Conservation (phyloP, 306 rosid species). For the Vigna nakashimae region DNA sequence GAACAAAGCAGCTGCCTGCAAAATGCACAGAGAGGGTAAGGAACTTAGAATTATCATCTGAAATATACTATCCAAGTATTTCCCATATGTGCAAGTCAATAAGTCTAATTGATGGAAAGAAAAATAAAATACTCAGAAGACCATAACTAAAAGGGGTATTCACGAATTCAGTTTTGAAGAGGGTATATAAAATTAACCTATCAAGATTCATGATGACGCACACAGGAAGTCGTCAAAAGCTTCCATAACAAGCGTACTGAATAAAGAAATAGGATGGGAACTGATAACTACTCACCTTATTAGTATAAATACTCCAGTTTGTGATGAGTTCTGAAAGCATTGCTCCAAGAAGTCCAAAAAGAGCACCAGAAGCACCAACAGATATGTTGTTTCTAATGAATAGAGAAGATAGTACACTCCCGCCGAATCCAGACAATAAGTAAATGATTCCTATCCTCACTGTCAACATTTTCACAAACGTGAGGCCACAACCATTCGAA, state of each 20-base stretch:
- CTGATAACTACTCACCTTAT: conserved; percentile 60
- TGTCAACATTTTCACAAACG: conserved; percentile 55
- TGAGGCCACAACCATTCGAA: conserved; percentile 24
- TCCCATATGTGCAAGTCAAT: neutral
- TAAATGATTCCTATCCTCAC: conserved; percentile 78
- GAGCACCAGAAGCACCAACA: conserved; percentile 95
- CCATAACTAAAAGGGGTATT: neutral
- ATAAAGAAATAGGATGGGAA: conserved; percentile 1
- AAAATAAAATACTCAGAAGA: neutral
- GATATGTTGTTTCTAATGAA: conserved; percentile 75
- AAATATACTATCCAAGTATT: conserved; percentile 6
- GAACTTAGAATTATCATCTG: conserved; percentile 22
- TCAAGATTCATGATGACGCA: neutral
- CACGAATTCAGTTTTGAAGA: neutral
- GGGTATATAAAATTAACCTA: neutral
- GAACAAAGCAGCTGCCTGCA: conserved; percentile 73
- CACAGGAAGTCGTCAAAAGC: neutral
- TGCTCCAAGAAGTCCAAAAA: conserved; percentile 95
- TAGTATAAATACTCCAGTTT: conserved; percentile 84
- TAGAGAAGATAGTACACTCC: conserved; percentile 70
- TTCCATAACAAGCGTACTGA: neutral
- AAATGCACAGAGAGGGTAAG: conserved; percentile 38
- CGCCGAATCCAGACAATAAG: conserved; percentile 80
- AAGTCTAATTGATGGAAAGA: conserved; percentile 8
- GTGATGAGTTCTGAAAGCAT: conserved; percentile 95